These are phyloP conservation scores for Cryptococcus amylolentus DNA, from an alignment of 1,284 basidiomycete species.

Conservation along the genomic window DNA sequence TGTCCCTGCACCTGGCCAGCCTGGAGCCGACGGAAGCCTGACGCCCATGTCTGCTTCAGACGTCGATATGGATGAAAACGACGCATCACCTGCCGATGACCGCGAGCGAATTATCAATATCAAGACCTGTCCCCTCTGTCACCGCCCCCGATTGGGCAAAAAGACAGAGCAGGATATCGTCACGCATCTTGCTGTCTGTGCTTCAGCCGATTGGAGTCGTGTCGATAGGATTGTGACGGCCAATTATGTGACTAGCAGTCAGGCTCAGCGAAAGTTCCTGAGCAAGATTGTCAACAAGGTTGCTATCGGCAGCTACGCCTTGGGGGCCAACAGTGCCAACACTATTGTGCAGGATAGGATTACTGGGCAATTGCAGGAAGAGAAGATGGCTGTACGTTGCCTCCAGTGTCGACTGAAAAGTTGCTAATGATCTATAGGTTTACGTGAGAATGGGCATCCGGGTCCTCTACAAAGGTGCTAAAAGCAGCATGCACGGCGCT, in stretches of 20 bases:
- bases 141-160: constrained; percentile 74
- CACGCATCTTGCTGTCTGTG: constrained; percentile 89
- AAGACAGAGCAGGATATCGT: constrained; percentile 91
- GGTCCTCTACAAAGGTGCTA: constrained; percentile 87
- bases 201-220: constrained; percentile 84
- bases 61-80: constrained; percentile 49
- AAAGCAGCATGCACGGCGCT: constrained; percentile 83
- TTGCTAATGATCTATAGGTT: constrained; percentile 58
- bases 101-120: constrained; percentile 91
- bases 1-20: constrained; percentile 3
- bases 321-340: constrained; percentile 82
- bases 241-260: constrained; percentile 92
- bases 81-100: constrained; percentile 51
- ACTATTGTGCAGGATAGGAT: constrained; percentile 90
- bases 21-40: constrained; percentile 3
- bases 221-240: constrained; percentile 84
- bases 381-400: constrained; percentile 67
- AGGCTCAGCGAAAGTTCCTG: constrained; percentile 96
- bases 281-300: constrained; percentile 84
- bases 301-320: constrained; percentile 76
- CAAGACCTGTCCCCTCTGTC: constrained; percentile 89
- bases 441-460: constrained; percentile 91
- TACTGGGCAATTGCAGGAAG: constrained; percentile 90
- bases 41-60: constrained; percentile 23
- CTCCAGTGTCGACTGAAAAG: background rate